Conservation (phyloP, 2,329 filamentous ascomycete genomes). For the Arthrobotrys conoides region DNA sequence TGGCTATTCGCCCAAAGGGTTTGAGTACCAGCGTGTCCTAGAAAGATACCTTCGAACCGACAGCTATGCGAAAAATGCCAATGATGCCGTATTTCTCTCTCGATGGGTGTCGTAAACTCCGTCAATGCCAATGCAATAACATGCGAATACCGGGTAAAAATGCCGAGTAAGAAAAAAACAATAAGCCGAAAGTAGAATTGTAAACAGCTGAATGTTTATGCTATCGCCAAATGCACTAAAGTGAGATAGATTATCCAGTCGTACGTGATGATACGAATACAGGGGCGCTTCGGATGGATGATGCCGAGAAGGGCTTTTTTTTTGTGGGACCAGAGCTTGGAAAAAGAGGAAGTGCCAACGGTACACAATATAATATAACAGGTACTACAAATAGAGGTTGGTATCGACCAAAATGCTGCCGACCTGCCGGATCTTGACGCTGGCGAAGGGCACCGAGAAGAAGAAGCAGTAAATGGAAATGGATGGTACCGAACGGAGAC, state of each 20-base stretch:
- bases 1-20: slow-evolving; percentile 15
- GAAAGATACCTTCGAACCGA: not conserved
- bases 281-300: slow-evolving; percentile 10
- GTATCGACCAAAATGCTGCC: not conserved
- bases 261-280: not conserved
- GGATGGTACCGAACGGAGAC: slow-evolving; percentile 24
- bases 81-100: not conserved
- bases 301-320: slow-evolving; percentile 13
- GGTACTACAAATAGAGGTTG: not conserved
- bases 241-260: not conserved
- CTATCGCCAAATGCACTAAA: slow-evolving; percentile 12
- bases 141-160: not conserved
- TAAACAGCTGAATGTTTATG: not conserved
- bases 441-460: not conserved
- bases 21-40: not conserved
- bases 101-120: not conserved
- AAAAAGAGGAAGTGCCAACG: not conserved
- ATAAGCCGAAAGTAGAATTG: no score
- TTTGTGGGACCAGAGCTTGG: slow-evolving; percentile 13
- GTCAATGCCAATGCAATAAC: not conserved
- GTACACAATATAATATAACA: not conserved
- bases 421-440: slow-evolving; percentile 14
- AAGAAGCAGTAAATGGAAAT: not conserved
- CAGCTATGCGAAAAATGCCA: not conserved
- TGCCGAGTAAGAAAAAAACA: not conserved